Conservation (phyloP, 225 moss, liverwort and hornwort species). For the Asterella californica region DNA sequence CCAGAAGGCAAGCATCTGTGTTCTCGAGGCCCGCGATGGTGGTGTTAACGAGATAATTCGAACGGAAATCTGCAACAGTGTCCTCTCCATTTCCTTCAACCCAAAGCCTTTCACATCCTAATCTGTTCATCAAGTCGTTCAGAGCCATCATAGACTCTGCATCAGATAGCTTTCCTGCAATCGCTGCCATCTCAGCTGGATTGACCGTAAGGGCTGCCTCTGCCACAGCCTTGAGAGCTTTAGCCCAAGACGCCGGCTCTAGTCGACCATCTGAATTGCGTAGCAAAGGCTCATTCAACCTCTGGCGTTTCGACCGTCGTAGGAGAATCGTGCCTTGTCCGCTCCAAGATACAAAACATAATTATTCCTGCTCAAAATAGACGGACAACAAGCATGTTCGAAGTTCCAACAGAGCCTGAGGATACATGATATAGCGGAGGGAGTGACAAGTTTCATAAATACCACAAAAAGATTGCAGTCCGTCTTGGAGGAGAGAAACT, state of each 20-base stretch:
- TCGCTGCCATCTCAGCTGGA: slow-evolving; percentile 72
- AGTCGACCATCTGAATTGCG: slow-evolving; percentile 67
- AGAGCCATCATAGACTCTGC: slow-evolving; percentile 90
- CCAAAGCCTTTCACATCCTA: slow-evolving; percentile 95
- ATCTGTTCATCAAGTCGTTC: slow-evolving; percentile 80
- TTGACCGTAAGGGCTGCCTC: slow-evolving; percentile 66
- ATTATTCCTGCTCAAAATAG: no score
- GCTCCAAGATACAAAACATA: slow-evolving; percentile 5
- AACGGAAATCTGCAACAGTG: slow-evolving; percentile 71
- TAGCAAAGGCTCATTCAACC: slow-evolving; percentile 89
- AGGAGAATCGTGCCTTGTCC: slow-evolving; percentile 84
- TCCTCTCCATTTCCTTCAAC: slow-evolving; percentile 84
- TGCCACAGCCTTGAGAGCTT: slow-evolving; percentile 74
- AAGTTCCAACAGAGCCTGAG: no score
- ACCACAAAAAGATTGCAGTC: slow-evolving; percentile 88
- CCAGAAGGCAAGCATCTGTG: slow-evolving; percentile 78
- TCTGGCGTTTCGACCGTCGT: slow-evolving; percentile 85
- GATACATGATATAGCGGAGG: no score
- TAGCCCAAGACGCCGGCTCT: slow-evolving; percentile 73
- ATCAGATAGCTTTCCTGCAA: slow-evolving; percentile 92
- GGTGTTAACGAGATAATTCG: slow-evolving; percentile 80
- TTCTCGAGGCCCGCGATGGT: slow-evolving; percentile 80
- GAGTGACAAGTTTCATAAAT: background rate
- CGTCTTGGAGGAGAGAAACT: slow-evolving; percentile 90
- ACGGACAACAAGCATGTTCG: no score